phyloP scores from a whole-genome alignment of 2,329 filamentous ascomycete species.

The Alternaria brassicicola region DNA sequence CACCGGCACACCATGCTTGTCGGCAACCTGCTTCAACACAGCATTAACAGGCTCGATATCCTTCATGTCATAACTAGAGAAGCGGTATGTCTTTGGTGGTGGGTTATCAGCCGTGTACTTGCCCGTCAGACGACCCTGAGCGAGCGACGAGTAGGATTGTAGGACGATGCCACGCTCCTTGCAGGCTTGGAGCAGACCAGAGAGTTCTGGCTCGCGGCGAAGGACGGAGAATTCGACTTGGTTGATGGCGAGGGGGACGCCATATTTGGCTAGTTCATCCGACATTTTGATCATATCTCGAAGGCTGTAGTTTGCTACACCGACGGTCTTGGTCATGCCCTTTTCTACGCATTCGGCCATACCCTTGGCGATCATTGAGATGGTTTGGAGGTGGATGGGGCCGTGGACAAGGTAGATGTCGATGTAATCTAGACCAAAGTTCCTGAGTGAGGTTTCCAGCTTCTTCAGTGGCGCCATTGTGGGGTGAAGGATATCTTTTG shows the following conservation, averaged over 20 bases:
- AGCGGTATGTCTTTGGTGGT: slow-evolving; percentile 47
- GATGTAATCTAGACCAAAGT: slow-evolving; percentile 1
- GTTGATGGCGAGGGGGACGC: slow-evolving; percentile 51
- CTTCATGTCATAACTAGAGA: slow-evolving; percentile 54
- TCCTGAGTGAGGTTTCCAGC: background rate
- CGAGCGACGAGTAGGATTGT: slow-evolving; percentile 52
- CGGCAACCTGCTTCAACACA: slow-evolving; percentile 46
- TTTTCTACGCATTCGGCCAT: slow-evolving; percentile 2
- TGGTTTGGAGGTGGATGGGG: slow-evolving; percentile 1
- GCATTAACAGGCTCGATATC: slow-evolving; percentile 50
- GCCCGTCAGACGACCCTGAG: slow-evolving; percentile 40
- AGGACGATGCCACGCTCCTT: slow-evolving; percentile 51
- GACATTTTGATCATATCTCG: slow-evolving; percentile 1
- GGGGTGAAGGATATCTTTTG: background rate
- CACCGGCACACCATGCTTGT: slow-evolving; percentile 41
- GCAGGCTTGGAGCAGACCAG: slow-evolving; percentile 47
- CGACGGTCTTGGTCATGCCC: background rate
- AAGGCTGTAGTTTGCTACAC: slow-evolving; percentile 1
- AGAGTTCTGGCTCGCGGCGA: slow-evolving; percentile 50
- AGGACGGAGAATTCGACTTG: slow-evolving; percentile 55
- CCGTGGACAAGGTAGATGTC: slow-evolving; percentile 1
- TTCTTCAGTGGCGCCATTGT: background rate
- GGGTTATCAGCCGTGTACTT: slow-evolving; percentile 48
- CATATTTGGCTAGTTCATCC: background rate
- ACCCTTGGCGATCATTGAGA: slow-evolving; percentile 1